Evolutionary conservation across 2,329 filamentous ascomycete genomes (phyloP).

Genomic region (Alternaria gaisen): DNA sequence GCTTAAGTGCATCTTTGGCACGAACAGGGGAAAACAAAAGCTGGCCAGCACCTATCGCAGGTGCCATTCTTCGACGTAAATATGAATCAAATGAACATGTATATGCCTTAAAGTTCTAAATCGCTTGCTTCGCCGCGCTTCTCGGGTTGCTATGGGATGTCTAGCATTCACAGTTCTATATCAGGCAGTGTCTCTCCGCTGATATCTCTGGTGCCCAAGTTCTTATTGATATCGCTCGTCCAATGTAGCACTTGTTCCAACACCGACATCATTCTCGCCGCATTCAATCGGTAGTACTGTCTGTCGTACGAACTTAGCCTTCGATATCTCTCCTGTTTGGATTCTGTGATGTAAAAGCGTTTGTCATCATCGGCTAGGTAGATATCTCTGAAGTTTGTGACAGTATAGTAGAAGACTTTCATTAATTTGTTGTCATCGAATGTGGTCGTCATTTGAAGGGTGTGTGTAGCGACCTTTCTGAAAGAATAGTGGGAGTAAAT

Average conservation of each 20-base stretch:
- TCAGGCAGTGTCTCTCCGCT: not conserved
- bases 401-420: not conserved
- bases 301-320: not conserved
- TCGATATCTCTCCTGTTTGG: not conserved
- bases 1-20: constrained; percentile 28
- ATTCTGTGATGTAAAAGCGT: not conserved
- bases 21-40: not conserved
- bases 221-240: not conserved
- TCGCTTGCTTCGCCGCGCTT: not conserved
- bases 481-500: not conserved
- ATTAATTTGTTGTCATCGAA: not conserved
- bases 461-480: not conserved
- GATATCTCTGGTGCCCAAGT: not conserved
- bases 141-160: not conserved
- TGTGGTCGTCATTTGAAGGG: not conserved
- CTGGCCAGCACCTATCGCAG: not conserved
- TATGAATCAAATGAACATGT: constrained; percentile 7
- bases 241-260: not conserved
- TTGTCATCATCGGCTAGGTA: not conserved
- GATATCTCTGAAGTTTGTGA: not conserved
- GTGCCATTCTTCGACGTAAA: constrained; percentile 9
- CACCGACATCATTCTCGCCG: not conserved
- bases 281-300: not conserved
- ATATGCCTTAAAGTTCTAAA: not conserved
- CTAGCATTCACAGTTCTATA: not conserved